Evolutionary conservation across 306 rosid species (phyloP).

Genomic region (Cyamopsis tetragonoloba): DNA sequence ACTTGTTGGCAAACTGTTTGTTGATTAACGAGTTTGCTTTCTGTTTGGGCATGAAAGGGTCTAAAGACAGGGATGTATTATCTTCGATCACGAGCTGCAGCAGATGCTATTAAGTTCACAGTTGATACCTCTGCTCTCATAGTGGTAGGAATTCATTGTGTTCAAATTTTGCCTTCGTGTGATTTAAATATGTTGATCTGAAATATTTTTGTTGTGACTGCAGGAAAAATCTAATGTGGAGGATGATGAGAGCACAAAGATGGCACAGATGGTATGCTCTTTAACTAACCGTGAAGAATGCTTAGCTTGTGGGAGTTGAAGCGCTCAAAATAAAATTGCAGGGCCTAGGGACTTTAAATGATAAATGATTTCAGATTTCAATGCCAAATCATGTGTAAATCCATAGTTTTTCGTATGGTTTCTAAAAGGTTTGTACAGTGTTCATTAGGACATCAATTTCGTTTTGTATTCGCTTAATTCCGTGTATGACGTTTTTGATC

Average conservation of each 20-base stretch:
- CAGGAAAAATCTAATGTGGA: slow-evolving; percentile 45
- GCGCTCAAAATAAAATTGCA: background rate
- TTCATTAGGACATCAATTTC: background rate
- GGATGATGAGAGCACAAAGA: slow-evolving; percentile 42
- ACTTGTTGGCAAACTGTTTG: background rate
- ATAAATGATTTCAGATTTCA: background rate
- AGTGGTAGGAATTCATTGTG: slow-evolving; percentile 23
- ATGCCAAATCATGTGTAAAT: background rate
- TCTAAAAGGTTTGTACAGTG: slow-evolving; percentile 17
- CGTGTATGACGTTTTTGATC: background rate
- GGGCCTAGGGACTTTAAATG: background rate
- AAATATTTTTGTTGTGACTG: slow-evolving; percentile 3
- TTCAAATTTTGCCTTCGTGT: background rate
- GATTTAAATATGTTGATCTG: background rate
- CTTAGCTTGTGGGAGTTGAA: slow-evolving; percentile 78
- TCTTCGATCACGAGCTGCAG: slow-evolving; percentile 72
- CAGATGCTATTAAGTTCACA: slow-evolving; percentile 82
- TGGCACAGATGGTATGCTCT: slow-evolving; percentile 86
- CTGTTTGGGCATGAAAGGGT: slow-evolving; percentile 45
- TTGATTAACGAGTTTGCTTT: background rate
- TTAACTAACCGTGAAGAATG: slow-evolving; percentile 75
- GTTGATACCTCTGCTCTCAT: slow-evolving; percentile 63
- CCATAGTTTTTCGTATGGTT: background rate
- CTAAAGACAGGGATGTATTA: slow-evolving; percentile 87
- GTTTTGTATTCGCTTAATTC: background rate